These are phyloP conservation scores for Pseudogymnoascus sp. DNA, from an alignment of 2,329 filamentous ascomycete genomes.

Conservation along the genomic window DNA sequence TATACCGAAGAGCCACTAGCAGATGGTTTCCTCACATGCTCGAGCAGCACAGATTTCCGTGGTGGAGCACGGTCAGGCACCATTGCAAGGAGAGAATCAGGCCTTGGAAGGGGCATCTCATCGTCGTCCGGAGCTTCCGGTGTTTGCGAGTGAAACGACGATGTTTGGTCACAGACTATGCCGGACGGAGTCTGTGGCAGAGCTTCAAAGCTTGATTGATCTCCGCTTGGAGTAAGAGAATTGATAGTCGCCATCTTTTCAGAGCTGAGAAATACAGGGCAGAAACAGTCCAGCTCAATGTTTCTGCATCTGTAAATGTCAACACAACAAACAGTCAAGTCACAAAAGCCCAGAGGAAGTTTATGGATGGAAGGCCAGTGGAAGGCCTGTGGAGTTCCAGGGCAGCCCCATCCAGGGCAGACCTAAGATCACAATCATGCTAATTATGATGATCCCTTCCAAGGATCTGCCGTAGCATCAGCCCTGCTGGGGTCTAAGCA, in stretches of 20 bases:
- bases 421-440: conserved; percentile 5
- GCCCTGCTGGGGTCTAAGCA: neutral
- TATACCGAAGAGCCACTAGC: neutral
- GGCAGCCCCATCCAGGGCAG: conserved; percentile 5
- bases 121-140: neutral
- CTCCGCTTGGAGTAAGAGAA: neutral
- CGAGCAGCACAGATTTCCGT: neutral
- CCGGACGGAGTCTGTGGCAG: neutral
- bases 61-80: conserved; percentile 4
- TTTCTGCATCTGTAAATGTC: conserved; percentile 3
- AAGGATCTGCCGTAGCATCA: neutral
- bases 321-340: neutral
- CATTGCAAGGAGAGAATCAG: neutral
- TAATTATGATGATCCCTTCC: neutral
- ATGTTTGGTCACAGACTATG: conserved; percentile 3
- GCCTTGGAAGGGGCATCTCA: neutral
- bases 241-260: neutral
- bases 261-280: neutral
- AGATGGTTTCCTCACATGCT: conserved; percentile 1
- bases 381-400: neutral
- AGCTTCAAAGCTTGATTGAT: neutral
- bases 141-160: conserved; percentile 6
- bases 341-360: neutral
- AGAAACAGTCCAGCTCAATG: neutral
- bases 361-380: conserved; percentile 1